Base-by-base conservation (phyloP, 2,329 filamentous ascomycete genomes). In the Sporothrix luriei region DNA sequence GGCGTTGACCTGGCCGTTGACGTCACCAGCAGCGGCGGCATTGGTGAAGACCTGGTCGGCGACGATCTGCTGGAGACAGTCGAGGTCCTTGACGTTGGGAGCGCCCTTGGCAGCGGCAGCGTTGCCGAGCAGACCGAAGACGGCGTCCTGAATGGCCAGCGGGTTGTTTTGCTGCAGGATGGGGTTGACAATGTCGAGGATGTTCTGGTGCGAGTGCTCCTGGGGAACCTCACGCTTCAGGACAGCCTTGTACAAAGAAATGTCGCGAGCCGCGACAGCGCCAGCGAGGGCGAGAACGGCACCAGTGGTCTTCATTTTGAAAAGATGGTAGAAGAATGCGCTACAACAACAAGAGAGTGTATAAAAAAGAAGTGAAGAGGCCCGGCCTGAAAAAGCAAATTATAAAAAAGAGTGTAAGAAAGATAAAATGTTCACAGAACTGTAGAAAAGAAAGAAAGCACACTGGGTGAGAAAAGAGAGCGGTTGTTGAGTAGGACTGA, bases 41-140 rank as follows among this genome's bases (percentile, higher is more conserved):
- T 88, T 87, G 75, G 84, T 87, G 78, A 88, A 88, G 68, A 85
- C 86, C 76, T 84, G 84, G 78, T 88, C 86, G 66, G 86, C 86
- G 11, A 82, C 80, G 68, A 81, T 82, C 80, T 87, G 85, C 76
- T 88, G 85, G 61, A 88, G 82, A 75, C 86, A 88, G 78, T 87
- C 84, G 70, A 83, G 77, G 75, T 88, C 77, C 55, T 73, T 59
- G 66, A 79, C 76, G 19, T 78, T 74, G 65, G 74, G 75, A 16
- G 77, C 77, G 33, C 77, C 77, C 24, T 72, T 40, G 61, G 76
- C 76, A 24, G 77, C 77, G 21, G 77, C 80, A 1, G 76, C 77
- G 71, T 83, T 82, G 68, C 83, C 84, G 26, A 85, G 79, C 4
- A 85, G 82, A 61, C 79, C 81, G 73, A 85, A 85, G 68, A 85